Base-by-base conservation (phyloP, 129 eudicot species). In the Artemisia argyi region DNA sequence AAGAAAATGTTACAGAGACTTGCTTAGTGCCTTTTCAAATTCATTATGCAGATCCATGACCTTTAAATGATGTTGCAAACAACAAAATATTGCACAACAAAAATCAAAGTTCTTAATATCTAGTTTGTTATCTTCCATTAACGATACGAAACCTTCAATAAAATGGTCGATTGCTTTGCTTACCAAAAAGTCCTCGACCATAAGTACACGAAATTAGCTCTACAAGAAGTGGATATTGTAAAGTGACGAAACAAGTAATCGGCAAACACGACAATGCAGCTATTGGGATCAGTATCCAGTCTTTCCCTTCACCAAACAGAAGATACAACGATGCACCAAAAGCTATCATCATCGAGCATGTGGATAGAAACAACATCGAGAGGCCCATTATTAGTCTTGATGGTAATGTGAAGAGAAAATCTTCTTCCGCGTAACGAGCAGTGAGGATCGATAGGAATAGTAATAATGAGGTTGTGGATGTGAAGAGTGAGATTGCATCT, bases 401-500 rank as follows among this genome's bases (percentile, higher is more conserved):
- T 22, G 85, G 85, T 35, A 81, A 69, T 17, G 77, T 69, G 66
- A 65, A 72, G 26, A 76, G 75, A 47, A 81, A 81, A 72, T 81
- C 85, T 32, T 71, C 69, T 19, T 81, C 85, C 1, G 80, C 80
- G 74, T 84, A 84, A 28, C 80, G 83, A 2, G 88, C 83, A 3
- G 85, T 76, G 3, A 81, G 78, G 24, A 81, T 81, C 0, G 85
- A 81, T 54, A 81, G 66, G 47, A 81, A 81, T 11, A 81, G 73
- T 44, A 81, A 47, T 49, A 81, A 60, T 4, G 85, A 81, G 0
- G 85, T 81, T n/a, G 85, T 76, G 62, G 85, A 76, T 30, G 85
- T 76, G 78, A 81, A 81, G 7, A 76, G 78, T 3, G 85, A 81
- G 67, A 81, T 76, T 35, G 81, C 85, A 47, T 81, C 82, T 22